phyloP scores from a whole-genome alignment of 106 monocot species.

The Posidonia australis region DNA sequence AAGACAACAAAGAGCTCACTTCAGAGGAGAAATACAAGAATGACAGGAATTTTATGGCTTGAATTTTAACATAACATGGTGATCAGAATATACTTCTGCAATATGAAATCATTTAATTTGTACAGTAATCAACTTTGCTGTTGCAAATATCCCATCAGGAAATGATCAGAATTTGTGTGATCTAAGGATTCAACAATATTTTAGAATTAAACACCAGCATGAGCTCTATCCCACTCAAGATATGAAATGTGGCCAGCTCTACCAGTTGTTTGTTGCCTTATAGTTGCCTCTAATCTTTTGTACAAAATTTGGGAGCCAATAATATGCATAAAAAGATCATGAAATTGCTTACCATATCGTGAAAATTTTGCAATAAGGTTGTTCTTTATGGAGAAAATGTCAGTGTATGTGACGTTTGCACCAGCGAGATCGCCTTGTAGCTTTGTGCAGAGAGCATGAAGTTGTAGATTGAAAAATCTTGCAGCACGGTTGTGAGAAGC shows the following conservation, averaged over 20 bases:
- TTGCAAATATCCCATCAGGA: too few relatives aligned
- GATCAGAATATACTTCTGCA: too few relatives aligned
- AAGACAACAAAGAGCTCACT: not conserved
- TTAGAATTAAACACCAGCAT: too few relatives aligned
- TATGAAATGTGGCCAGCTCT: too few relatives aligned
- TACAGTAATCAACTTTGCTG: too few relatives aligned
- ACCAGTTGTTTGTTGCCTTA: too few relatives aligned
- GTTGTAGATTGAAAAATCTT: constrained; percentile 78
- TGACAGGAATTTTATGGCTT: too few relatives aligned
- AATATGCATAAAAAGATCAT: not conserved
- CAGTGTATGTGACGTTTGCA: constrained; percentile 58
- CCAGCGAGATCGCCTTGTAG: constrained; percentile 37
- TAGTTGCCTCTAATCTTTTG: not conserved
- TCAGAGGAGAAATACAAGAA: not conserved
- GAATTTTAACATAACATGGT: too few relatives aligned
- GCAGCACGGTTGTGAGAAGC: constrained; percentile 65
- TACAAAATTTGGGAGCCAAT: not conserved
- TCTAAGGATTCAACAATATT: too few relatives aligned
- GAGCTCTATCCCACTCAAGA: too few relatives aligned
- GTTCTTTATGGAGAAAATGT: constrained; percentile 67
- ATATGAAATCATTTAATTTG: too few relatives aligned
- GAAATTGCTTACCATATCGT: constrained; percentile 49
- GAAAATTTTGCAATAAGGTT: constrained; percentile 73
- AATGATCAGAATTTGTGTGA: too few relatives aligned
- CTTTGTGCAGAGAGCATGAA: constrained; percentile 66